Conservation (phyloP, 345 rosid species). For the Isatis tinctoria region DNA sequence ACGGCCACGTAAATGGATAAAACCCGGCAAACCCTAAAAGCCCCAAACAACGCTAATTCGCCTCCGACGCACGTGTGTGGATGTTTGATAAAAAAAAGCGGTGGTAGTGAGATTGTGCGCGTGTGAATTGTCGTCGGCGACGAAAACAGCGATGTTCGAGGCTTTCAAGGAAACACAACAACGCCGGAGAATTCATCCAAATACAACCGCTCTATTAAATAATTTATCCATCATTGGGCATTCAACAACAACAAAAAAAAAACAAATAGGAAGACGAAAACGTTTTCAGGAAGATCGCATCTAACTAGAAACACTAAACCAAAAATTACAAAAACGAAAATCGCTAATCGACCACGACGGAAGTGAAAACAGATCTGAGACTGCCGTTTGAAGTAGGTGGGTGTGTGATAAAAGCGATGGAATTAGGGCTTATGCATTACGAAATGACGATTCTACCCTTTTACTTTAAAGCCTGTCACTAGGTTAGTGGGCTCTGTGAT, state of each 20-base stretch:
- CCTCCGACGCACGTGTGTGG: neutral
- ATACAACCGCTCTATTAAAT: constrained; percentile 31
- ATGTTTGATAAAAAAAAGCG: neutral
- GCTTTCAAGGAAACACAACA: constrained; percentile 9
- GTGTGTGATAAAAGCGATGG: neutral
- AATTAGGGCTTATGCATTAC: neutral
- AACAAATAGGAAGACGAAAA: too few relatives aligned
- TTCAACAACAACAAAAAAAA: neutral
- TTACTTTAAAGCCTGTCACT: neutral
- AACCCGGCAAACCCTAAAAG: constrained; percentile 32
- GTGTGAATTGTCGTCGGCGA: constrained; percentile 15
- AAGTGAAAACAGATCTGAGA: neutral
- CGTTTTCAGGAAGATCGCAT: neutral
- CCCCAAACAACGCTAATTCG: constrained; percentile 2
- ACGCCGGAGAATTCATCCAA: constrained; percentile 17
- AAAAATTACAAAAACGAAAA: neutral
- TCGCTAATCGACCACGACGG: neutral
- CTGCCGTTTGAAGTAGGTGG: neutral
- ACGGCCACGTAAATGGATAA: constrained; percentile 26
- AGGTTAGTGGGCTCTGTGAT: neutral
- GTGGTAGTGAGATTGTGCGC: neutral
- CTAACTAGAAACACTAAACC: neutral
- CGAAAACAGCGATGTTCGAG: neutral
- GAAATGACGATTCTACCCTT: constrained; percentile 8
- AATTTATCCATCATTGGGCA: constrained; percentile 30